A percentile compares a stretch with the other conserved stretches of the same genome.
phyloP scores from a whole-genome alignment of 2,329 filamentous ascomycete species.

The Lojkania enalia region DNA sequence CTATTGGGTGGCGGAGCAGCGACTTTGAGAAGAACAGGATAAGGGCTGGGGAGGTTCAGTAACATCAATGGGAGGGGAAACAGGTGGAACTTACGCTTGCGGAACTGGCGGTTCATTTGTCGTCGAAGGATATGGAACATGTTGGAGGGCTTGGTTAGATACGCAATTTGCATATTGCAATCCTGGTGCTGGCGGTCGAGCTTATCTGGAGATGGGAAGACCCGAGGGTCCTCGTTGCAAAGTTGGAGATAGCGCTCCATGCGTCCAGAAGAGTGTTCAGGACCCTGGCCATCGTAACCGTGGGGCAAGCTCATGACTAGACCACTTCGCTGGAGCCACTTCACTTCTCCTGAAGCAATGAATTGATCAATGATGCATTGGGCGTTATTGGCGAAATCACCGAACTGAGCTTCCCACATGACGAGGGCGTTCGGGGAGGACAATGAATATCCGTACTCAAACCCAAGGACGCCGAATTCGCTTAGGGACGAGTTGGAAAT shows the following conservation, averaged over 20 bases:
- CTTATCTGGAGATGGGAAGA: slow-evolving; percentile 87
- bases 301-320: slow-evolving; percentile 95
- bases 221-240: slow-evolving; percentile 93
- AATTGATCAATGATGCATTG: slow-evolving; percentile 99
- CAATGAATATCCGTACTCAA: slow-evolving; percentile 98
- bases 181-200: slow-evolving; percentile 97
- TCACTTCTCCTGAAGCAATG: slow-evolving; percentile 93
- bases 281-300: slow-evolving; percentile 97
- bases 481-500: slow-evolving; percentile 93
- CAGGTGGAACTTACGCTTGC: slow-evolving; percentile 76
- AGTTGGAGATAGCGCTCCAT: slow-evolving; percentile 97
- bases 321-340: slow-evolving; percentile 98
- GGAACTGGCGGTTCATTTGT: slow-evolving; percentile 99
- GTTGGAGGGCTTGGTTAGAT: slow-evolving; percentile 96
- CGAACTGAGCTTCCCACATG: slow-evolving; percentile 99
- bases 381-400: slow-evolving; percentile 99
- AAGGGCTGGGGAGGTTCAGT: slow-evolving; percentile 63
- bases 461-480: slow-evolving; percentile 78
- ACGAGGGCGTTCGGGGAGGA: slow-evolving; percentile 96
- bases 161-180: slow-evolving; percentile 98
- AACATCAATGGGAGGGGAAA: slow-evolving; percentile 5
- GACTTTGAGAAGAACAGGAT: slow-evolving; percentile 99
- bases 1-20: slow-evolving; percentile 88
- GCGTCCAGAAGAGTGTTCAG: slow-evolving; percentile 95
- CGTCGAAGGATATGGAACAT: slow-evolving; percentile 94